Base-by-base conservation (phyloP, 768 basidiomycete species). In the Termitomyces sp. region DNA sequence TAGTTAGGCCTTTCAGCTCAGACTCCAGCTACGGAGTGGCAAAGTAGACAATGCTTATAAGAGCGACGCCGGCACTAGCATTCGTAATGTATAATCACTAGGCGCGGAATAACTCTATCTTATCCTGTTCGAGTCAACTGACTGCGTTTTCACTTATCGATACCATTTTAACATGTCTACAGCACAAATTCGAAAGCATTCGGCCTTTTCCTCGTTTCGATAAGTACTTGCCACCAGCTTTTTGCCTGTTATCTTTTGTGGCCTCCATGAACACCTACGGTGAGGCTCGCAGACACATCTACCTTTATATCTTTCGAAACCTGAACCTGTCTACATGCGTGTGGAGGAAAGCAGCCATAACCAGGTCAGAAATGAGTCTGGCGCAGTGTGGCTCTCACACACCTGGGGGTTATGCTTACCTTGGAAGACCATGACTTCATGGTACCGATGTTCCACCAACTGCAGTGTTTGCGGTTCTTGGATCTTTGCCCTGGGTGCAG, bases 401-500 rank as follows among this genome's bases (percentile, higher is more conserved):
- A 60, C 57, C 1, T 44, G 54, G 32, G 36, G 63, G 62, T 9
- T 60, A 70, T 40, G 62, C 71, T 24, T 68, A 69, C 18, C 59
- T 72, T 22, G 70, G 38, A 39, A 39, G 38, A 39, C 13, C 38
- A 11, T 11, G 38, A 13, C 13, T 76, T 73, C 61, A 69, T 70
- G 20, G 73, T 72, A 16, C 67, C 73, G 68, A 75, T 81, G 64
- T 81, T 78, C 70, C 82, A 84, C 67, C 76, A 84, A 62, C 73
- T 81, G 18, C 82, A 83, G 62, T 83, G 81, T 57, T 65, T 83
- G 15, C 68, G 73, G 15, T 35, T 52, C 51, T 8, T 52, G 2
- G 36, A 24, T 20, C 33, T 52, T n/a, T 35, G 60, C 69, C 11
- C 38, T 39, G 38, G 38, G 12, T 39, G 38, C 13, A 15, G 13